A percentile compares a stretch with the other conserved stretches of the same genome.
Conservation (phyloP, 2,329 filamentous ascomycete genomes). For the Penicillium sp. region DNA sequence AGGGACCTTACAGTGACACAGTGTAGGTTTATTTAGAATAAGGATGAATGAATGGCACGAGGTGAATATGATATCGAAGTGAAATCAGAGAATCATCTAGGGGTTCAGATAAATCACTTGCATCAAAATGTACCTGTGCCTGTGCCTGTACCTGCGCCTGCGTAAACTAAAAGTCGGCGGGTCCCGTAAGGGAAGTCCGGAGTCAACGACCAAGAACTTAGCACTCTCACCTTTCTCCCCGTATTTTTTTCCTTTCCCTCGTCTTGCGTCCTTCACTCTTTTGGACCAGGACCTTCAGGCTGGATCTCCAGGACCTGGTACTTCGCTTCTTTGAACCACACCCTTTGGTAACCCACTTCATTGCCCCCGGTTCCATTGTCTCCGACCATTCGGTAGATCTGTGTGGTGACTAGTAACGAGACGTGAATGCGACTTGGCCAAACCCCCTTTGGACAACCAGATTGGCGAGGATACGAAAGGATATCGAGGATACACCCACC, state of each 20-base stretch:
- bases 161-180: constrained; percentile 9
- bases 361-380: constrained; percentile 9
- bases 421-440: background rate
- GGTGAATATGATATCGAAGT: background rate
- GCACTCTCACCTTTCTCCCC: constrained; percentile 12
- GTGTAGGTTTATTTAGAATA: background rate
- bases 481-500: background rate
- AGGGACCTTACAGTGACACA: background rate
- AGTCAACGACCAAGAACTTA: constrained; percentile 10
- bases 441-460: background rate
- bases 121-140: background rate
- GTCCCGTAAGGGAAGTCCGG: constrained; percentile 18
- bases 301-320: background rate
- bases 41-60: background rate
- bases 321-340: background rate
- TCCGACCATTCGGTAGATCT: constrained; percentile 14
- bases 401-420: background rate
- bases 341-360: background rate
- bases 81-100: background rate
- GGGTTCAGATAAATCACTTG: background rate
- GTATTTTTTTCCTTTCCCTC: constrained; percentile 25
- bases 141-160: background rate
- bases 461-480: background rate
- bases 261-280: constrained; percentile 27
- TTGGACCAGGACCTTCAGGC: constrained; percentile 16